Evolutionary conservation across 371 early-diverging fungal species (phyloP).

Genomic region (Capillidium heterosporum): DNA sequence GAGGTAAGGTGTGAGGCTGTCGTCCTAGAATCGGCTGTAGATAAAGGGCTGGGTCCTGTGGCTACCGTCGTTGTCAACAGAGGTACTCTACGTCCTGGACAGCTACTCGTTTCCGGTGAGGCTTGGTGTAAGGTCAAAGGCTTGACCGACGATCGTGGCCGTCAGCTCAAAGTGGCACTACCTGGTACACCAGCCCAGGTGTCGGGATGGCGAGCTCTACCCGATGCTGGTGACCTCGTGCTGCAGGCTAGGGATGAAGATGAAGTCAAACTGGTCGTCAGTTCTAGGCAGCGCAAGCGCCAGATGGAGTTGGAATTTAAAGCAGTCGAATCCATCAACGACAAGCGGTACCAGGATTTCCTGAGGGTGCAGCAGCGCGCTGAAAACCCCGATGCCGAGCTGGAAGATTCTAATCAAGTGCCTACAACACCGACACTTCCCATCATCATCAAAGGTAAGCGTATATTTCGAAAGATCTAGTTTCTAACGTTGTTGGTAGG

Average conservation of each 20-base stretch:
- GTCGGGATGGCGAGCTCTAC: constrained; percentile 85
- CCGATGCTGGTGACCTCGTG: constrained; percentile 76
- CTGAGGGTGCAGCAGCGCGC: too few species aligned
- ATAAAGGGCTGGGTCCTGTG: constrained; percentile 65
- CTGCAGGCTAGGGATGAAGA: constrained; percentile 54
- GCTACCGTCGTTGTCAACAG: constrained; percentile 74
- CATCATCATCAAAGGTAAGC: constrained; percentile 9
- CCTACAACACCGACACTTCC: constrained; percentile 9
- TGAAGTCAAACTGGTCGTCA: constrained; percentile 55
- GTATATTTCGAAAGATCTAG: constrained; percentile 21
- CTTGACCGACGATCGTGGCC: constrained; percentile 62
- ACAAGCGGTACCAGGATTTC: constrained; percentile 36
- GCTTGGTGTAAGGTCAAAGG: constrained; percentile 77
- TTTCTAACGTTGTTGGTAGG: constrained; percentile 26
- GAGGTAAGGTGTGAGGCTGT: constrained; percentile 55
- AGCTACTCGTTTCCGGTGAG: constrained; percentile 60
- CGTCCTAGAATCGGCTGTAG: constrained; percentile 74
- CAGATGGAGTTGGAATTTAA: constrained; percentile 37
- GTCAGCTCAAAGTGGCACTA: constrained; percentile 44
- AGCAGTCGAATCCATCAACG: constrained; percentile 57
- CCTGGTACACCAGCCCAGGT: constrained; percentile 82
- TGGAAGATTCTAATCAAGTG: constrained; percentile 12
- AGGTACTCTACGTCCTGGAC: constrained; percentile 64
- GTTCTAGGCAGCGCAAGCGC: constrained; percentile 36
- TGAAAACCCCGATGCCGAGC: constrained; percentile 28